Percentiles rank a stretch among this genome's conserved stretches.
Conservation (phyloP, 139 green algal species). For the Micractinium conductrix region DNA sequence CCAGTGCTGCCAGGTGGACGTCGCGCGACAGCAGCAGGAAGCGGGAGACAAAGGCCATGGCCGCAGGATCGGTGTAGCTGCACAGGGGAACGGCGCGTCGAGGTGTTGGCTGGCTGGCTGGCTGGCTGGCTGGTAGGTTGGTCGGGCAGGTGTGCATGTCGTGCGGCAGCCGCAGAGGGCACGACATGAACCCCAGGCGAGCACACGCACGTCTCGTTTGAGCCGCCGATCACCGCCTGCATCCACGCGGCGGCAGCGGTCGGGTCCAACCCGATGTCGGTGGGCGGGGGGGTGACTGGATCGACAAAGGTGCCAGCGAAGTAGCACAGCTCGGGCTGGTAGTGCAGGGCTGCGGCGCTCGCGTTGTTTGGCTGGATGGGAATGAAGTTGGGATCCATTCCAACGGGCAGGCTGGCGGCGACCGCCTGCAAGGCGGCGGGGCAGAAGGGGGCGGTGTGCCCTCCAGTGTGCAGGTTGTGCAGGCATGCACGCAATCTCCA, state of each 20-base stretch:
- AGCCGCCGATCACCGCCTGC: not conserved
- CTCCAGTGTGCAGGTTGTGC: too few relatives aligned
- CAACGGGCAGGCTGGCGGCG: too few relatives aligned
- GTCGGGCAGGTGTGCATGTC: not conserved
- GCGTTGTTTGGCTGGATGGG: not conserved
- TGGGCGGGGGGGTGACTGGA: not conserved
- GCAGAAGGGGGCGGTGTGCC: too few relatives aligned
- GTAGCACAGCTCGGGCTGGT: not conserved
- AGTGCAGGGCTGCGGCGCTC: not conserved
- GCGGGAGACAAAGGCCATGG: conserved; percentile 20
- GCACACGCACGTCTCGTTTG: not conserved
- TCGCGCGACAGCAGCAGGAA: conserved; percentile 22
- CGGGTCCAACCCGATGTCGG: not conserved
- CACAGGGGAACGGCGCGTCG: not conserved
- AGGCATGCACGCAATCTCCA: too few relatives aligned
- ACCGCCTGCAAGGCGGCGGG: too few relatives aligned
- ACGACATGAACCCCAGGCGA: not conserved
- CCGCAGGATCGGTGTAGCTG: conserved; percentile 19
- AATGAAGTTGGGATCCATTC: too few relatives aligned
- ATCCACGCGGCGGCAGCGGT: not conserved
- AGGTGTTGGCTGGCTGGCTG: not conserved
- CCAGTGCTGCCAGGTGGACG: not conserved
- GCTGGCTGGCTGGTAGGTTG: not conserved
- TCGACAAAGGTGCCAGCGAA: not conserved
- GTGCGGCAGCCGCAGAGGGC: not conserved